A percentile compares a stretch with the other conserved stretches of the same genome.
phyloP scores from a whole-genome alignment of 441 rosid species.

The Brassica hybrid region DNA sequence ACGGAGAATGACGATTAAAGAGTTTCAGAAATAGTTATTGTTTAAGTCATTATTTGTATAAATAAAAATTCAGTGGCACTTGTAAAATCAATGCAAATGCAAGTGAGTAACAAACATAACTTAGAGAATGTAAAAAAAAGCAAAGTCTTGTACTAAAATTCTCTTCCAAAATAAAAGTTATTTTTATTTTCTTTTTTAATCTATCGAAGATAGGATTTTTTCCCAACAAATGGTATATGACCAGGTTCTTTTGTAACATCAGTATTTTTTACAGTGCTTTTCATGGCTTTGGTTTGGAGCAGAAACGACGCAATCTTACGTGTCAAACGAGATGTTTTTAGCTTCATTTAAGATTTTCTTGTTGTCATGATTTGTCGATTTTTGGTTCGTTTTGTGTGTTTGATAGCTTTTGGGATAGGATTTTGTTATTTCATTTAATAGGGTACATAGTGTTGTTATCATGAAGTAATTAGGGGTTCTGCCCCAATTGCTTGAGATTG shows the following conservation, averaged over 20 bases:
- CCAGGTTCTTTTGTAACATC: not conserved
- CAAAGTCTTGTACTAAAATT: not conserved
- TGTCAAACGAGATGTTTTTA: not conserved
- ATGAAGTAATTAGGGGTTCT: not conserved
- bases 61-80: too few relatives aligned
- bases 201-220: not conserved
- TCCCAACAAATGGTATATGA: not conserved
- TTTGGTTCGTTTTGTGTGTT: not conserved
- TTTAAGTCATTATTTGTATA: not conserved
- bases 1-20: not conserved
- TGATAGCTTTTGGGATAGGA: not conserved
- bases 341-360: not conserved
- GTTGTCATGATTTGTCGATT: not conserved
- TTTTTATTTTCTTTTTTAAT: not conserved
- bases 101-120: too few relatives aligned
- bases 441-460: not conserved
- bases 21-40: not conserved
- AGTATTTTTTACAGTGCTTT: not conserved
- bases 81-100: too few relatives aligned
- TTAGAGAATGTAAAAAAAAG: not conserved
- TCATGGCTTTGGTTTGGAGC: not conserved
- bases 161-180: not conserved
- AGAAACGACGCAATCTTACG: not conserved
- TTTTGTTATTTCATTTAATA: constrained; percentile 8
- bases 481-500: not conserved